Percentiles rank a stretch among this genome's conserved stretches.
Conservation (phyloP, 2,329 filamentous ascomycete species). For the Neofusicoccum parvum region DNA sequence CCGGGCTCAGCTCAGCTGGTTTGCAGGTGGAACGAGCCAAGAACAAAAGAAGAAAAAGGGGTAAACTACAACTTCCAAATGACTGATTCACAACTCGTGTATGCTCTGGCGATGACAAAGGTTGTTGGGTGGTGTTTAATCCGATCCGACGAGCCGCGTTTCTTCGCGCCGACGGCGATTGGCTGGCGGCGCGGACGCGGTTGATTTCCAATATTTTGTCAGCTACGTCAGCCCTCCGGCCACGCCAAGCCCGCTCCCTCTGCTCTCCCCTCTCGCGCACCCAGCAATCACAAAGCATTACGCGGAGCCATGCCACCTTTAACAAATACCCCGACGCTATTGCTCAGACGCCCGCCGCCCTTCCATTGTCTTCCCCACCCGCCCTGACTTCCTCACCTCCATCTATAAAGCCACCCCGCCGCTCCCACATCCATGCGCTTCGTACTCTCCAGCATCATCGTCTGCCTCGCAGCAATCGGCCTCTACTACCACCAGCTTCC, state of each 20-base stretch:
- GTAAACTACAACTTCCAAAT: too few relatives aligned
- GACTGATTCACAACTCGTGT: too few relatives aligned
- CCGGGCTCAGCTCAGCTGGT: too few relatives aligned
- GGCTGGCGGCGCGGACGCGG: not conserved
- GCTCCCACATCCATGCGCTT: constrained; percentile 37
- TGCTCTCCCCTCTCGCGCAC: not conserved
- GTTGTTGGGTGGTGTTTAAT: not conserved
- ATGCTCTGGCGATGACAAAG: too few relatives aligned
- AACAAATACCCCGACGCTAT: not conserved
- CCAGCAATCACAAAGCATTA: constrained; percentile 19
- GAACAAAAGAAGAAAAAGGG: too few relatives aligned
- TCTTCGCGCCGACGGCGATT: not conserved
- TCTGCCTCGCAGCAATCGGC: constrained; percentile 42
- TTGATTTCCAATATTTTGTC: constrained; percentile 14
- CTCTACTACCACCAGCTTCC: constrained; percentile 36
- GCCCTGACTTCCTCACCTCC: not conserved
- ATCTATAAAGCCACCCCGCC: constrained; percentile 35
- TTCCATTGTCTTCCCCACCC: constrained; percentile 15
- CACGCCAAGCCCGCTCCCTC: not conserved
- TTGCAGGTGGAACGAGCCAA: too few relatives aligned
- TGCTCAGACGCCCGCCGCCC: not conserved
- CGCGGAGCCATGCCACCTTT: not conserved
- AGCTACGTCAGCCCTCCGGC: not conserved
- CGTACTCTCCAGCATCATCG: constrained; percentile 45
- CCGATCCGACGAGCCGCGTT: constrained; percentile 1